Base-by-base conservation (phyloP, 2,329 filamentous ascomycete species). In the Penicillium sp. region DNA sequence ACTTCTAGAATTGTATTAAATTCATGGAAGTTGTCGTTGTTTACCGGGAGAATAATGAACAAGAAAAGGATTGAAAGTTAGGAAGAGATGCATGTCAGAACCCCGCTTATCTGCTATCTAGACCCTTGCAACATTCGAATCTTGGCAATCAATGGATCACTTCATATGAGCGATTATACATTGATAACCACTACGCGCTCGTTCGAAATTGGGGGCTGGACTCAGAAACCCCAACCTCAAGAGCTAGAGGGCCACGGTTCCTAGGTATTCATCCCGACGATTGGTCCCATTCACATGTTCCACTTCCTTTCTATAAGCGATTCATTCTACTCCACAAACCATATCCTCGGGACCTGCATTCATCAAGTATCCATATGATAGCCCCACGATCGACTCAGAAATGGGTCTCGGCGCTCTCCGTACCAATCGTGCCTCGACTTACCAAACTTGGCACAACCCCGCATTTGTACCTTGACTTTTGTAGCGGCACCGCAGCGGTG, bases 341-440 rank as follows among this genome's bases (percentile, higher is more conserved):
- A 47, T 21, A 11, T 46, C 14, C 16, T 47, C 45, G 23, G 25
- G 27, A 21, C 14, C 19, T 29, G 26, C 11, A 14, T n/a, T 33
- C 26, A 27, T 10, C 11, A 46, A 46, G 10, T n/a, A 5, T 19
- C 39, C 14, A n/a, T 43, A 31, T 29, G 37, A 49, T 6, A 44
- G 14, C 35, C 26, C n/a, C 44, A 27, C 48, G 51, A 54, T 49
- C 33, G 26, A 13, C 46, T 37, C 29, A n/a, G 16, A 8, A 13
- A 45, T 55, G 57, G 50, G 48, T 59, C 54, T 59, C 59, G 59
- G 59, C 44, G 47, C 23, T 21, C 53, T 59, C 59, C 59, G 59
- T 50, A 29, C 57, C 57, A 57, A 56, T 53, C n/a, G 47, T 50
- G 47, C 29, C 21, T 39, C 29, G 47, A 50, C 26, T 19, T 47